phyloP scores from a whole-genome alignment of 176 grass and related monocot species.

The Avena eriantha region DNA sequence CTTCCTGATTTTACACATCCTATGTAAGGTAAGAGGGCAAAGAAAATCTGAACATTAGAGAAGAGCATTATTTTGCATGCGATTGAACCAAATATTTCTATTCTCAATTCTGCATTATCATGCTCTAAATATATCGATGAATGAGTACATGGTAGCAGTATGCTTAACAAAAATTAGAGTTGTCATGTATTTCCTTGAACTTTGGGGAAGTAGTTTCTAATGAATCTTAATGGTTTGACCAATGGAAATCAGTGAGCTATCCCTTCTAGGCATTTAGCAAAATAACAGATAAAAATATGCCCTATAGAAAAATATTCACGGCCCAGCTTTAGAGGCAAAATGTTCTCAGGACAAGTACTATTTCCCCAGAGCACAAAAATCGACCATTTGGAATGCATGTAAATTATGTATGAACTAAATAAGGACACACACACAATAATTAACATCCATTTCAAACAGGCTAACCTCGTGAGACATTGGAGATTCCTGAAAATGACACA shows the following conservation, averaged over 20 bases:
- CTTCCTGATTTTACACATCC: no score
- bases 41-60: no score
- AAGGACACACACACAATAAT: conserved; percentile 23
- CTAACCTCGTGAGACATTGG: not conserved
- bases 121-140: no score
- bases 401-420: not conserved
- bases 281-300: no score
- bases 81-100: no score
- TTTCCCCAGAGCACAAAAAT: not conserved
- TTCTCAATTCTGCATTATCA: no score
- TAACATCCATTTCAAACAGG: not conserved
- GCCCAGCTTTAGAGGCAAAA: not conserved
- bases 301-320: not conserved
- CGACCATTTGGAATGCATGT: not conserved
- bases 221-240: not conserved
- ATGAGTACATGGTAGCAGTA: not conserved
- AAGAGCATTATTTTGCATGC: no score
- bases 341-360: not conserved
- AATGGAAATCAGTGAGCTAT: not conserved
- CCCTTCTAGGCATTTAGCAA: no score
- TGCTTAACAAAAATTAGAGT: not conserved
- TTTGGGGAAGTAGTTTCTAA: not conserved
- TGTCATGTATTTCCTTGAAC: not conserved
- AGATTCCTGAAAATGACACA: not conserved
- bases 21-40: no score